Percentiles rank a stretch among this genome's conserved stretches.
Evolutionary conservation across 1,284 basidiomycete genomes (phyloP).

Genomic region (Cryptococcus jaspeensis): DNA sequence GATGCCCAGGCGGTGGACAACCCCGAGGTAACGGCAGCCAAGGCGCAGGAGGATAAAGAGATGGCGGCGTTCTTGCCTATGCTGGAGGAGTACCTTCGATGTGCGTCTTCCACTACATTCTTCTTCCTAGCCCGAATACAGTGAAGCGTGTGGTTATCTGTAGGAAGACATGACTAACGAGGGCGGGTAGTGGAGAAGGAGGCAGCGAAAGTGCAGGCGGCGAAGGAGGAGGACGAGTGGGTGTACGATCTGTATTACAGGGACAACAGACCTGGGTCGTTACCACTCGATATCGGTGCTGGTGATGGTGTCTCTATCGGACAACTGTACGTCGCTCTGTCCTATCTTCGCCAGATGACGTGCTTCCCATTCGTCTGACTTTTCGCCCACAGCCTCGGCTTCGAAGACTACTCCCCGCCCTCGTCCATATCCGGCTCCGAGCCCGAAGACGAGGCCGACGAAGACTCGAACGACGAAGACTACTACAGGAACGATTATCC

Average conservation of each 20-base stretch:
- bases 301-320: slow-evolving; percentile 39
- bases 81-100: slow-evolving; percentile 47
- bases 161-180: neutral
- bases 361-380: neutral
- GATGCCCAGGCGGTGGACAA: slow-evolving; percentile 46
- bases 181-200: slow-evolving; percentile 19
- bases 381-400: slow-evolving; percentile 35
- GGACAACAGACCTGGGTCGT: slow-evolving; percentile 29
- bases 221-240: slow-evolving; percentile 36
- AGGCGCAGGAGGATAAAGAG: slow-evolving; percentile 35
- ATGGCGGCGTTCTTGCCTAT: slow-evolving; percentile 51
- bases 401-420: slow-evolving; percentile 40
- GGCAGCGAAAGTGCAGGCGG: slow-evolving; percentile 2
- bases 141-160: neutral
- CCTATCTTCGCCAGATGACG: neutral
- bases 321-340: slow-evolving; percentile 30
- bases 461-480: slow-evolving; percentile 53
- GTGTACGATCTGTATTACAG: slow-evolving; percentile 53
- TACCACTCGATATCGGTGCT: slow-evolving; percentile 23
- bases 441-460: slow-evolving; percentile 52
- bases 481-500: slow-evolving; percentile 53
- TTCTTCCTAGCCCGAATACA: neutral
- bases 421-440: slow-evolving; percentile 42
- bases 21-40: neutral
- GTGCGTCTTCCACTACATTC: slow-evolving; percentile 38